Evolutionary conservation across 2,329 filamentous ascomycete species (phyloP).

Genomic region (Diplodia scrobiculata): DNA sequence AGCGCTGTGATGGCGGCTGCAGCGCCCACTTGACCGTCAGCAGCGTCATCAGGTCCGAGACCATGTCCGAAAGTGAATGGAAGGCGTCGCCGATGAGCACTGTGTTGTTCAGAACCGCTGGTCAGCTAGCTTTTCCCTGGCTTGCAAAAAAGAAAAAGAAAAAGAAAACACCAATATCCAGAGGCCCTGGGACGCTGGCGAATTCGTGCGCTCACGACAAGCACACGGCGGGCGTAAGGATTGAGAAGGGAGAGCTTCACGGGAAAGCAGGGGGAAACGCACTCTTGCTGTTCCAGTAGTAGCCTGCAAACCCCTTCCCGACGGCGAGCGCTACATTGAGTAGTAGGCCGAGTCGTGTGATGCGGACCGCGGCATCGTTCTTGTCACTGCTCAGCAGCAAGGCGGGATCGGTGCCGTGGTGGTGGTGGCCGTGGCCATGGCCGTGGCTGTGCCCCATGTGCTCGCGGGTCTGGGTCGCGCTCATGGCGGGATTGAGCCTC

Average conservation of each 20-base stretch:
- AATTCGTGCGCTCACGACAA: conserved; percentile 26
- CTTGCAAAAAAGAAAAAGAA: neutral
- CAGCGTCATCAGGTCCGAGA: conserved; percentile 91
- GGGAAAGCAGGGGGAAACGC: conserved; percentile 29
- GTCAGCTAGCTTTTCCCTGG: neutral
- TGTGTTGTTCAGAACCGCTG: conserved; percentile 31
- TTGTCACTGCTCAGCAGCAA: conserved; percentile 81
- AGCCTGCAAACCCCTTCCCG: conserved; percentile 88
- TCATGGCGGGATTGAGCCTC: conserved; percentile 31
- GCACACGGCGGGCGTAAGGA: neutral
- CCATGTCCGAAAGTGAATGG: conserved; percentile 91
- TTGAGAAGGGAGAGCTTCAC: neutral
- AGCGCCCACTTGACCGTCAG: conserved; percentile 93
- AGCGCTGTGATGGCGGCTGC: conserved; percentile 77
- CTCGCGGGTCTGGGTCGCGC: conserved; percentile 37
- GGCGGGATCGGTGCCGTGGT: conserved; percentile 76
- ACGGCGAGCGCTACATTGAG: conserved; percentile 94
- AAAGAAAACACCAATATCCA: neutral
- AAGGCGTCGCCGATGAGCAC: conserved; percentile 91
- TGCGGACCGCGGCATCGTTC: conserved; percentile 89
- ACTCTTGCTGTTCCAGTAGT: conserved; percentile 86
- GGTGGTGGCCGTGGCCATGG: conserved; percentile 65
- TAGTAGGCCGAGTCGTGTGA: conserved; percentile 83
- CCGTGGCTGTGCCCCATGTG: conserved; percentile 56
- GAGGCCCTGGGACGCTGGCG: no score